A percentile compares a stretch with the other conserved stretches of the same genome.
These are phyloP conservation scores for Aspergillus proliferans DNA, from an alignment of 2,329 filamentous ascomycete genomes.

Conservation along the genomic window DNA sequence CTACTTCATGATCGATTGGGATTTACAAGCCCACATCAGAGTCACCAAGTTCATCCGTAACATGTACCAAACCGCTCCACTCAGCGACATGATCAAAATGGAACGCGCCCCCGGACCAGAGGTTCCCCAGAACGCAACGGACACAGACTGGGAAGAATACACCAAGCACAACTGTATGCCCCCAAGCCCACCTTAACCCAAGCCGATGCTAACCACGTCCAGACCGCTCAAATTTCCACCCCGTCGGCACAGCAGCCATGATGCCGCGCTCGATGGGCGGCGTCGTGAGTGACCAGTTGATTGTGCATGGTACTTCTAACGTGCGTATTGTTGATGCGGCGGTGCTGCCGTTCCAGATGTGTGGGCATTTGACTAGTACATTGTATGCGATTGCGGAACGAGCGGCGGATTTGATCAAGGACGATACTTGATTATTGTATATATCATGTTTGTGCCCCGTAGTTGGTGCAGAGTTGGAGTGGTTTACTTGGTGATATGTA, in stretches of 20 bases:
- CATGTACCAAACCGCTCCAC: slow-evolving; percentile 13
- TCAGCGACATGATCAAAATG: slow-evolving; percentile 15
- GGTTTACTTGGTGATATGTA: no score
- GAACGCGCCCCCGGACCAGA: slow-evolving; percentile 19
- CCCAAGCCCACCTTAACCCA: not conserved
- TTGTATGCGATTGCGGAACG: slow-evolving; percentile 25
- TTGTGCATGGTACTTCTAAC: slow-evolving; percentile 27
- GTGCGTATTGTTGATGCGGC: slow-evolving; percentile 27
- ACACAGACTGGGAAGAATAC: slow-evolving; percentile 19
- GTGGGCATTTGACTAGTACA: slow-evolving; percentile 19
- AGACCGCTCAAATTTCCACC: slow-evolving; percentile 24
- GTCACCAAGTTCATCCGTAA: slow-evolving; percentile 35
- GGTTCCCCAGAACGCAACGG: slow-evolving; percentile 15
- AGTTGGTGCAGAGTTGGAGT: not conserved
- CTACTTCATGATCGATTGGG: slow-evolving; percentile 36
- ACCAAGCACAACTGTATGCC: slow-evolving; percentile 20
- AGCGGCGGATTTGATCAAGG: slow-evolving; percentile 26
- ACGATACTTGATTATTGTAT: not conserved
- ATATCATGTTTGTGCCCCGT: not conserved
- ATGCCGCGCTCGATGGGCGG: slow-evolving; percentile 24
- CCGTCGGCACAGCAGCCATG: slow-evolving; percentile 24
- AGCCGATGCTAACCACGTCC: not conserved
- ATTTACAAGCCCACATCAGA: slow-evolving; percentile 26
- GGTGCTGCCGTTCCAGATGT: slow-evolving; percentile 21
- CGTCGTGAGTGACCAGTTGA: slow-evolving; percentile 24